A percentile compares a stretch with the other conserved stretches of the same genome.
Evolutionary conservation across 1,284 basidiomycete genomes (phyloP).

Genomic region (Dichomitus squalens): DNA sequence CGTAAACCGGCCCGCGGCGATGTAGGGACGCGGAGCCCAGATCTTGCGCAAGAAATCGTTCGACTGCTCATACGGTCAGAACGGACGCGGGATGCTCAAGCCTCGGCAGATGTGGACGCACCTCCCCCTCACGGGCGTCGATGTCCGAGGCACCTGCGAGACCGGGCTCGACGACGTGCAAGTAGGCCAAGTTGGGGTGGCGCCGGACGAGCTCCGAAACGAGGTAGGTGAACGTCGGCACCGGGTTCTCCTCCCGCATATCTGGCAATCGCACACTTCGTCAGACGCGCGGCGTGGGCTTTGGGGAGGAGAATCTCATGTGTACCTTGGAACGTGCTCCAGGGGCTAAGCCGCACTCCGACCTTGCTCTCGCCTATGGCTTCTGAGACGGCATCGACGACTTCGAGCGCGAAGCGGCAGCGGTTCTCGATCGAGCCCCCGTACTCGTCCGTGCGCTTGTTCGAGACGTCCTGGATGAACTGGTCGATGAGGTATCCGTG

Average conservation of each 20-base stretch:
- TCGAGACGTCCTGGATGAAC: constrained; percentile 45
- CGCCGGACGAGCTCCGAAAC: constrained; percentile 36
- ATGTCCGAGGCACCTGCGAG: constrained; percentile 22
- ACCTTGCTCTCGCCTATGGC: constrained; percentile 44
- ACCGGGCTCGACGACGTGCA: constrained; percentile 50
- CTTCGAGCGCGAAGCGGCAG: constrained; percentile 48
- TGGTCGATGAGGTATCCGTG: constrained; percentile 47
- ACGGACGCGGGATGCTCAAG: neutral
- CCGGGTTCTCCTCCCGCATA: constrained; percentile 49
- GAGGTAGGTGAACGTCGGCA: constrained; percentile 45
- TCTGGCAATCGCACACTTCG: no score
- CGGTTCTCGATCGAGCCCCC: constrained; percentile 61
- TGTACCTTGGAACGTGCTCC: constrained; percentile 43
- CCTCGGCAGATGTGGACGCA: neutral
- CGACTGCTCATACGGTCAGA: constrained; percentile 19
- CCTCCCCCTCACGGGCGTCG: constrained; percentile 7
- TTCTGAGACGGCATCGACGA: constrained; percentile 52
- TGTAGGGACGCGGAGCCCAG: constrained; percentile 33
- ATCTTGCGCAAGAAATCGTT: constrained; percentile 38
- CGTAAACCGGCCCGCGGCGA: constrained; percentile 42
- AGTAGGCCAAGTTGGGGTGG: constrained; percentile 53
- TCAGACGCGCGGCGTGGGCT: no score
- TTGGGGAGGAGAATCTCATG: no score
- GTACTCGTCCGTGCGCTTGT: constrained; percentile 61
- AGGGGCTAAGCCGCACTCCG: constrained; percentile 58